Evolutionary conservation across 176 grass and related monocot genomes (phyloP).

Genomic region (Carex littledalei): DNA sequence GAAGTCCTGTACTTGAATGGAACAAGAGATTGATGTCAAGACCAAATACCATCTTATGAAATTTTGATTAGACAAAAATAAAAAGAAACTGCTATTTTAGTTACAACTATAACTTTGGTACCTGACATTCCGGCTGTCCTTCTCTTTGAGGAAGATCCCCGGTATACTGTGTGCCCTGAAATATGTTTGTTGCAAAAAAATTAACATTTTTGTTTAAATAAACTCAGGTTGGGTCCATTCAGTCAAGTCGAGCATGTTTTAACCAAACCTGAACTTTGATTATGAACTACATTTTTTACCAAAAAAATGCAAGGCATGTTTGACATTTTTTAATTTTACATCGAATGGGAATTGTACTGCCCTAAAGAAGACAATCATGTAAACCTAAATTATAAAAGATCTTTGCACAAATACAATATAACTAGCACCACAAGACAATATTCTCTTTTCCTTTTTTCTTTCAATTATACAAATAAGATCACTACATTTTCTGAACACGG

Average conservation of each 20-base stretch:
- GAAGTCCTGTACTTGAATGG: background rate
- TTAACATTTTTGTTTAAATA: background rate
- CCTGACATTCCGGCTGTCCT: conserved; percentile 53
- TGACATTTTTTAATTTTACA: background rate
- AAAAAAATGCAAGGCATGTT: background rate
- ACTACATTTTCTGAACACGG: background rate
- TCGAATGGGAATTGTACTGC: background rate
- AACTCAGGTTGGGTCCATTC: background rate
- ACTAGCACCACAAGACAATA: background rate
- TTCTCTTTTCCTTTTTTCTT: background rate
- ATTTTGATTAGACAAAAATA: background rate
- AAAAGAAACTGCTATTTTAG: background rate
- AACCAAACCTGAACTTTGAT: background rate
- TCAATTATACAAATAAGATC: background rate
- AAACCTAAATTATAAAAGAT: background rate
- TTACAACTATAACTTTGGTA: conserved; percentile 11
- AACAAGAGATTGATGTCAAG: background rate
- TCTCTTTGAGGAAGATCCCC: conserved; percentile 45
- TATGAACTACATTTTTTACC: background rate
- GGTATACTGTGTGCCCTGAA: conserved; percentile 25
- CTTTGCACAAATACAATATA: background rate
- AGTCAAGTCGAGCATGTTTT: background rate
- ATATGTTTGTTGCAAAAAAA: background rate
- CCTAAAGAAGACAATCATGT: background rate
- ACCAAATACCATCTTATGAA: background rate